phyloP scores from a whole-genome alignment of 2,329 filamentous ascomycete genomes.

The Fusarium xyrophilum region DNA sequence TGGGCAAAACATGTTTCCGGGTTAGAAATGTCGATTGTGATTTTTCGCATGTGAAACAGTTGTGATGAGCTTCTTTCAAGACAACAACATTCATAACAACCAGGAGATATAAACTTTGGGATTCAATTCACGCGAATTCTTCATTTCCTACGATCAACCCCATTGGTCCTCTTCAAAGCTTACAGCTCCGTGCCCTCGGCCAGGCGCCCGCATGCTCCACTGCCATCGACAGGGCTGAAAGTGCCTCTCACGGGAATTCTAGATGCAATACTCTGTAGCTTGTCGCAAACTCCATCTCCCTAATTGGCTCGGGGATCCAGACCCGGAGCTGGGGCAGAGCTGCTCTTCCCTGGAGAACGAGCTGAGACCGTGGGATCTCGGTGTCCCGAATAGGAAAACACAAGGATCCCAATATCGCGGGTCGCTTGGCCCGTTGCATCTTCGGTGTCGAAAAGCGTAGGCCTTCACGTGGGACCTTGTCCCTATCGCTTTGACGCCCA shows the following conservation, averaged over 20 bases:
- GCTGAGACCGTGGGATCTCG: slow-evolving; percentile 28
- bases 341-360: slow-evolving; percentile 27
- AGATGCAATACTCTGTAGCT: slow-evolving; percentile 15
- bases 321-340: slow-evolving; percentile 19
- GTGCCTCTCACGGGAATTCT: slow-evolving; percentile 4
- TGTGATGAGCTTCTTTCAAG: neutral
- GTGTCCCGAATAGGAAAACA: slow-evolving; percentile 34
- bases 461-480: slow-evolving; percentile 36
- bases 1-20: slow-evolving; percentile 4
- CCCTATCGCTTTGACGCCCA: neutral
- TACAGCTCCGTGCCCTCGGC: neutral
- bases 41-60: neutral
- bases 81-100: neutral
- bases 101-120: neutral
- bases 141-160: neutral
- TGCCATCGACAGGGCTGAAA: slow-evolving; percentile 27
- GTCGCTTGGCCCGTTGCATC: slow-evolving; percentile 14
- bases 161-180: neutral
- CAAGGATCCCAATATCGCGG: slow-evolving; percentile 17
- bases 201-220: neutral
- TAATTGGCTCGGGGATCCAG: slow-evolving; percentile 33
- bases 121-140: neutral
- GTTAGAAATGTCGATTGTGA: neutral
- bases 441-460: slow-evolving; percentile 41
- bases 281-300: neutral